Evolutionary conservation across 805 yeast species (phyloP), one percentile per base, ranked within the genome.

Genomic region (Saccharomycopsis sp.): DNA sequence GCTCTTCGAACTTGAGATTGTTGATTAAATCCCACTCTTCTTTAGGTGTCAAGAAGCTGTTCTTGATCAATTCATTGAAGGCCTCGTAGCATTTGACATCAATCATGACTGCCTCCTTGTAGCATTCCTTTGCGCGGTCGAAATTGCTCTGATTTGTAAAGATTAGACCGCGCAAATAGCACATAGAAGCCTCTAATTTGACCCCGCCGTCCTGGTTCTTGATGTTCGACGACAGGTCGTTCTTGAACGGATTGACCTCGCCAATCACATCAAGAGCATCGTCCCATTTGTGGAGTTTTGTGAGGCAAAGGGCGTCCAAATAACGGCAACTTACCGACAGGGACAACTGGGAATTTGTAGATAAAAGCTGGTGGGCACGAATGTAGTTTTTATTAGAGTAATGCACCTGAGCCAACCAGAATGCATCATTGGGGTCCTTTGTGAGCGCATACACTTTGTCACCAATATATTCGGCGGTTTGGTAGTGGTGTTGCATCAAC

Each of bases 81-180:
- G 98, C 97, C 64, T 93, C 99, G 69, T 77, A 93, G 71, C 97
- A 94, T 69, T 91, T 89, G 5, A 88, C 91, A 70, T 93, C 98
- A 1, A 89, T 89, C 64, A 82, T 65, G 0, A 92, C 84, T 0
- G 98, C 97, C 67, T 90, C 97, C 67, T 84, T 83, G 66, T 84
- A 91, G 56, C 94, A 86, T 56, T 87, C 91, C 66, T 88, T 90
- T 0, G 98, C 98, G 62, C 80, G 78, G 20, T 87, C 94, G 66
- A 89, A 86, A 70, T 89, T 89, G 69, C 89, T 89, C 67, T 87
- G 92, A 62, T 86, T 84, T 9, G 93, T 81, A 69, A 85, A 91
- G 2, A 93, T 85, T 59, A 86, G 77, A 1, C 98, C 99, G 60
- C 97, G 76, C 50, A 93, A 73, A 65, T 81, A 90, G 68, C 96